A percentile compares a stretch with the other conserved stretches of the same genome.
These are phyloP conservation scores for Earliella scabrosa DNA, from an alignment of 1,284 basidiomycete species.

Conservation along the genomic window DNA sequence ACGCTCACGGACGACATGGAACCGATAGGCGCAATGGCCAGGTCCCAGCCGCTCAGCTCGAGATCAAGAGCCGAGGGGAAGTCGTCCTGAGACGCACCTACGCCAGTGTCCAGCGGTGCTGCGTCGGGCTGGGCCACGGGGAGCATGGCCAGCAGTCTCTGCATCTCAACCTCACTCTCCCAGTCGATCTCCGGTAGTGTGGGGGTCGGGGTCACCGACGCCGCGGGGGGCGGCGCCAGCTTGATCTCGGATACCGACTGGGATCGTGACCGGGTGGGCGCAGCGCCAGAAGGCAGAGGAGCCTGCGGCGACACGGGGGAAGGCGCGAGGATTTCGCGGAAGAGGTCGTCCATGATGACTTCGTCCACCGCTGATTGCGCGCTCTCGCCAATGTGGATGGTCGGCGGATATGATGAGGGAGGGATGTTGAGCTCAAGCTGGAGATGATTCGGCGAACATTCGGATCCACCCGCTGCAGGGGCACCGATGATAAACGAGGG, in stretches of 20 bases:
- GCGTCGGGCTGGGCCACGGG: constrained; percentile 41
- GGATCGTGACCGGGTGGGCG: constrained; percentile 19
- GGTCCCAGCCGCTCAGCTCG: constrained; percentile 40
- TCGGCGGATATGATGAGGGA: constrained; percentile 25
- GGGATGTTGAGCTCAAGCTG: constrained; percentile 34
- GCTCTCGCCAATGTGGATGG: constrained; percentile 23
- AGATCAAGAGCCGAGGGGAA: constrained; percentile 42
- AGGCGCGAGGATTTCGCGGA: constrained; percentile 69
- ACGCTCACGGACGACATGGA: constrained; percentile 31
- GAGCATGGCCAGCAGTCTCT: constrained; percentile 61
- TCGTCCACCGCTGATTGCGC: constrained; percentile 47
- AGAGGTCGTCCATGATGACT: constrained; percentile 62
- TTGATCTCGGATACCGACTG: constrained; percentile 25
- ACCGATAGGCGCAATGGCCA: constrained; percentile 21
- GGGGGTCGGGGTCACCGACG: constrained; percentile 26
- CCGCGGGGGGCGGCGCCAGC: constrained; percentile 25
- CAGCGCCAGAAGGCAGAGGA: constrained; percentile 34
- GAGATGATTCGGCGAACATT: constrained; percentile 33
- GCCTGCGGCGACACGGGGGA: constrained; percentile 46
- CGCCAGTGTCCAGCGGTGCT: constrained; percentile 31
- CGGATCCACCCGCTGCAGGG: constrained; percentile 88
- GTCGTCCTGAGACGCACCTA: constrained; percentile 25
- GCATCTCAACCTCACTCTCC: constrained; percentile 62
- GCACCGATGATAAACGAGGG: constrained; percentile 58
- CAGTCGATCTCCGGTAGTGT: constrained; percentile 30